Evolutionary conservation across 441 rosid species (phyloP).

Genomic region (Theobroma grandiflorum): DNA sequence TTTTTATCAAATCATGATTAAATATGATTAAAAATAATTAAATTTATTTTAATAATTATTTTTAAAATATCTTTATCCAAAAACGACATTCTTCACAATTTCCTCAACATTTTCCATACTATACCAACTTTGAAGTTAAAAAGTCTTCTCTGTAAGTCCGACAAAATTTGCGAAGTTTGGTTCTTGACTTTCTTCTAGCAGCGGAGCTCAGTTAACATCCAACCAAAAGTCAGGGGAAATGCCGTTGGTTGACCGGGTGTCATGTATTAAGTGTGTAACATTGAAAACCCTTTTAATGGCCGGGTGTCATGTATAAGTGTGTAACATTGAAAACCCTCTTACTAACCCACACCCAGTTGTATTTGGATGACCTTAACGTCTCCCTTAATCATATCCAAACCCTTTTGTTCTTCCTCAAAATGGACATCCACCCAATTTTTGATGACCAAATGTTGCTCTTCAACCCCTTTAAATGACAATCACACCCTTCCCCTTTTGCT

Average conservation of each 20-base stretch:
- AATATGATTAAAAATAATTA: too few species aligned
- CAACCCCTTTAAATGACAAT: neutral
- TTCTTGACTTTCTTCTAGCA: neutral
- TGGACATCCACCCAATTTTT: constrained; percentile 24
- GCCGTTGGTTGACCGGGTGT: neutral
- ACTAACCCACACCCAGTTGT: constrained; percentile 20
- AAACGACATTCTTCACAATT: too few species aligned
- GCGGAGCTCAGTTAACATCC: constrained; percentile 5
- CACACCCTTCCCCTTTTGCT: neutral
- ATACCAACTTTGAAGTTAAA: neutral
- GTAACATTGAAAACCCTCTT: neutral
- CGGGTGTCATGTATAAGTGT: neutral
- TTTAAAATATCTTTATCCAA: too few species aligned
- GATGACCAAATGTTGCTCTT: constrained; percentile 14
- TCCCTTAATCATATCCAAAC: constrained; percentile 8
- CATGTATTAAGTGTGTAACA: neutral
- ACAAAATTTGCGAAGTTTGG: neutral
- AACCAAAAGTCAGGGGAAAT: neutral
- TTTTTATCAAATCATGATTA: too few species aligned
- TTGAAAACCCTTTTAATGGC: constrained; percentile 6
- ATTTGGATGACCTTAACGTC: constrained; percentile 16
- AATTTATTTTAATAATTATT: too few species aligned
- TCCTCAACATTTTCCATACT: too few species aligned
- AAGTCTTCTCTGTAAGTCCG: neutral
- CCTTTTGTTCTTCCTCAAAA: neutral